Percentiles rank a stretch among this genome's conserved stretches.
phyloP scores from a whole-genome alignment of 1,139 yeast genomes.

The Debaryomycetaceae sp. region DNA sequence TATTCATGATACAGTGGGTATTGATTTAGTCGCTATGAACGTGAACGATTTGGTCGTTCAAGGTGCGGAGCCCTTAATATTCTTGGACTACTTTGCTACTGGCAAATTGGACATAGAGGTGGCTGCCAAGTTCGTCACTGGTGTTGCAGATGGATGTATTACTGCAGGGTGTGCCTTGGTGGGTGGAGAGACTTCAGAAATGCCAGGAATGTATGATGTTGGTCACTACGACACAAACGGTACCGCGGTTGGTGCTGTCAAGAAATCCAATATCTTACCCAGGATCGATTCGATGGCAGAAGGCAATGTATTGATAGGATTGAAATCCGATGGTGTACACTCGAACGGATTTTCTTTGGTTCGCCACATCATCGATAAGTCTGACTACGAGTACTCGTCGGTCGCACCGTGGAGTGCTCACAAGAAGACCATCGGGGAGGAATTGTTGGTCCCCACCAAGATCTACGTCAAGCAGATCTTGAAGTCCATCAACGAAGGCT shows the following conservation, averaged over 20 bases:
- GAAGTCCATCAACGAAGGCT: constrained; percentile 63
- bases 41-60: constrained; percentile 96
- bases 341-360: constrained; percentile 96
- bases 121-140: constrained; percentile 86
- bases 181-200: constrained; percentile 98
- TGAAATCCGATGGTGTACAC: constrained; percentile 89
- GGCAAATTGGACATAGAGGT: constrained; percentile 82
- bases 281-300: constrained; percentile 57
- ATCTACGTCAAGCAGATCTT: constrained; percentile 91
- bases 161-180: constrained; percentile 96
- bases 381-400: constrained; percentile 63
- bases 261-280: constrained; percentile 72
- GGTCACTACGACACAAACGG: constrained; percentile 98
- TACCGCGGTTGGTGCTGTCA: constrained; percentile 99
- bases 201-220: constrained; percentile 97
- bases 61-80: constrained; percentile 97
- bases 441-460: constrained; percentile 82
- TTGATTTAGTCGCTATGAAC: constrained; percentile 98
- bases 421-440: constrained; percentile 76
- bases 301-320: constrained; percentile 83
- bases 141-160: constrained; percentile 96
- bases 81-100: constrained; percentile 94
- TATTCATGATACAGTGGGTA: constrained; percentile 94
- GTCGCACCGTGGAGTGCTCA: constrained; percentile 80
- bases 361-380: constrained; percentile 85